phyloP scores from a whole-genome alignment of 805 yeast genomes.

The Suhomyces vadensis region DNA sequence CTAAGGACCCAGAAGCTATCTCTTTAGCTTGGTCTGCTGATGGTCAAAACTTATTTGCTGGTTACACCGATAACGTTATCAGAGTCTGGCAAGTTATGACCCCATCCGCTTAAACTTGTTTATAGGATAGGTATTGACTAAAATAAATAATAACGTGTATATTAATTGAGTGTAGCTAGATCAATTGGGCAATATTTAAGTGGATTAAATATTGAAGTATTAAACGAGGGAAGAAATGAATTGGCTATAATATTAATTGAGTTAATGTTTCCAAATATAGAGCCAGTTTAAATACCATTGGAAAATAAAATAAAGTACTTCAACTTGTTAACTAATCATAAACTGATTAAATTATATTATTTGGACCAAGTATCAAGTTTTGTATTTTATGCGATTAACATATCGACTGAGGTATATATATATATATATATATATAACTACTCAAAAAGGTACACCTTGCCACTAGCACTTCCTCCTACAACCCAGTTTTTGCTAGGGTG shows the following conservation, averaged over 20 bases:
- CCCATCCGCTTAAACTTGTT: constrained; percentile 47
- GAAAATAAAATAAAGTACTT: no score
- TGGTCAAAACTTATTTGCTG: constrained; percentile 99
- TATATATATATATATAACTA: no score
- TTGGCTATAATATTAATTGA: no score
- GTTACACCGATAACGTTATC: constrained; percentile 99
- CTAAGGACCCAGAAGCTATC: constrained; percentile 97
- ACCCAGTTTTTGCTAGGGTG: constrained; percentile 90
- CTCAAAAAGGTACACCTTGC: constrained; percentile 70
- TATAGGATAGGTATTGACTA: constrained; percentile 1
- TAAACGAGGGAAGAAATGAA: no score
- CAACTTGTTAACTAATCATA: no score
- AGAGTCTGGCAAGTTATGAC: constrained; percentile 99
- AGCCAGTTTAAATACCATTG: no score
- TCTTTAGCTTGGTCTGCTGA: constrained; percentile 99
- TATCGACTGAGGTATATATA: no score
- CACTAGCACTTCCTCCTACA: constrained; percentile 93
- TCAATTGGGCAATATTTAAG: no score
- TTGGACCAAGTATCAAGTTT: no score
- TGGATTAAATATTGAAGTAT: neutral
- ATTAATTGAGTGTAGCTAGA: no score
- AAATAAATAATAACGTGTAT: constrained; percentile 9
- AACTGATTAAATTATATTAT: no score
- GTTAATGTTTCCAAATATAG: no score
- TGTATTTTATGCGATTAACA: neutral